phyloP scores from a whole-genome alignment of 2,329 filamentous ascomycete species.

The Venturia nashicola region DNA sequence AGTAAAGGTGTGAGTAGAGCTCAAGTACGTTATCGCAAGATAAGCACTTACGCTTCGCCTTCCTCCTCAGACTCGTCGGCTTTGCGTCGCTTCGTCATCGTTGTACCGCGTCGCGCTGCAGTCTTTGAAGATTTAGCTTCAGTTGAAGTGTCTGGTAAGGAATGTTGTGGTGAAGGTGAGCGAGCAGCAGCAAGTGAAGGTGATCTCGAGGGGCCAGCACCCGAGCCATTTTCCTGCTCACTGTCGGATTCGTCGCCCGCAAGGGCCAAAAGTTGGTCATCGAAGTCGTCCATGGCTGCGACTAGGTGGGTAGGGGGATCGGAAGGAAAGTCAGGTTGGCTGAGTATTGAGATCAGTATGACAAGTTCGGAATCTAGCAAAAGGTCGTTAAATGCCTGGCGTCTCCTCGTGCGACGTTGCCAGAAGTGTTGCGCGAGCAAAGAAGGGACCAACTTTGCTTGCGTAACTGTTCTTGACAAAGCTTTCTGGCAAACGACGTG shows the following conservation, averaged over 20 bases:
- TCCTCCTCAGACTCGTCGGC: slow-evolving; percentile 59
- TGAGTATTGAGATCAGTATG: background rate
- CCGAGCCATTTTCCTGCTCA: slow-evolving; percentile 36
- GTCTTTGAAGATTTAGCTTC: slow-evolving; percentile 11
- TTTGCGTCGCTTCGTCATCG: slow-evolving; percentile 35
- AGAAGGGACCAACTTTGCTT: background rate
- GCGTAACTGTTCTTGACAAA: background rate
- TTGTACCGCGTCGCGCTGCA: slow-evolving; percentile 27
- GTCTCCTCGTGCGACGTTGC: background rate
- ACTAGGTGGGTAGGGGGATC: background rate
- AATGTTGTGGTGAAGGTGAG: slow-evolving; percentile 13
- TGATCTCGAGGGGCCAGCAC: slow-evolving; percentile 42
- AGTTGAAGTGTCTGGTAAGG: background rate
- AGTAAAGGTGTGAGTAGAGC: slow-evolving; percentile 10
- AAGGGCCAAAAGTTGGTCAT: slow-evolving; percentile 86
- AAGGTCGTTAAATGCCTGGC: background rate
- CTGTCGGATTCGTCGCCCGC: slow-evolving; percentile 61
- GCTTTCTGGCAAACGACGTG: background rate
- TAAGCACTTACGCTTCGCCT: slow-evolving; percentile 63
- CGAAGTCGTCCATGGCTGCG: slow-evolving; percentile 23
- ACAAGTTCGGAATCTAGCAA: background rate
- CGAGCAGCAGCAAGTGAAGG: slow-evolving; percentile 36
- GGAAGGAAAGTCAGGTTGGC: background rate
- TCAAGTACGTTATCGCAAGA: slow-evolving; percentile 9
- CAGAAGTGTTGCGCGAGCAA: background rate